Conservation (phyloP, 768 basidiomycete species). For the Boletellus sp. region DNA sequence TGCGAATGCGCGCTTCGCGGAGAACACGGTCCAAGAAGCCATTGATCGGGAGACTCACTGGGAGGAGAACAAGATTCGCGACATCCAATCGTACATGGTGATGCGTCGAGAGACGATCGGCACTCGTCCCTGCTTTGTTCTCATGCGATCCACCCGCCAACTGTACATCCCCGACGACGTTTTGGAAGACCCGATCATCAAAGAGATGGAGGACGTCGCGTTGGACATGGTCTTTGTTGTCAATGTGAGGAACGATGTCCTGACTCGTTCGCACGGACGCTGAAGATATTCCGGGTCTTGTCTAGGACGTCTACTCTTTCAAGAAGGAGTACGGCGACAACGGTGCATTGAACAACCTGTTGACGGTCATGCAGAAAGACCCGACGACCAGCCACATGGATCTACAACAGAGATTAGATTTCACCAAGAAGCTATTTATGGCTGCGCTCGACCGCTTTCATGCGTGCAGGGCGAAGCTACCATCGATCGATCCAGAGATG, state of each 20-base stretch:
- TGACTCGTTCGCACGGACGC: not conserved
- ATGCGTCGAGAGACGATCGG: constrained; percentile 29
- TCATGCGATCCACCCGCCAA: constrained; percentile 27
- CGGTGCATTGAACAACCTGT: constrained; percentile 27
- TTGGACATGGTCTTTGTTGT: constrained; percentile 27
- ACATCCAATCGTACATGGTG: constrained; percentile 27
- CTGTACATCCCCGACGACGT: constrained; percentile 25
- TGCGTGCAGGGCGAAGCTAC: constrained; percentile 17
- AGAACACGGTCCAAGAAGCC: constrained; percentile 24
- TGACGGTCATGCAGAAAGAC: constrained; percentile 27
- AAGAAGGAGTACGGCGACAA: constrained; percentile 29
- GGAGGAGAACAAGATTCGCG: constrained; percentile 7
- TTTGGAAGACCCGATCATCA: constrained; percentile 18
- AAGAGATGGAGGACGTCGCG: constrained; percentile 25
- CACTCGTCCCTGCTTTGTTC: constrained; percentile 26
- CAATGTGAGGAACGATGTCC: constrained; percentile 14
- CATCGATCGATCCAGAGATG: constrained; percentile 14
- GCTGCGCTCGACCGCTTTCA: constrained; percentile 22
- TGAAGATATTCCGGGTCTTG: not conserved
- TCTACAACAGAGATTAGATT: constrained; percentile 22
- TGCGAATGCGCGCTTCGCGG: constrained; percentile 18
- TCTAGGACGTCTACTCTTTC: constrained; percentile 29
- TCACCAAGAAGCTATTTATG: constrained; percentile 19
- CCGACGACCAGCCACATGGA: constrained; percentile 21
- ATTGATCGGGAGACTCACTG: constrained; percentile 23